Base-by-base conservation (phyloP, 192 early-diverging fungal species). In the Rhizoclosmatium globosum region DNA sequence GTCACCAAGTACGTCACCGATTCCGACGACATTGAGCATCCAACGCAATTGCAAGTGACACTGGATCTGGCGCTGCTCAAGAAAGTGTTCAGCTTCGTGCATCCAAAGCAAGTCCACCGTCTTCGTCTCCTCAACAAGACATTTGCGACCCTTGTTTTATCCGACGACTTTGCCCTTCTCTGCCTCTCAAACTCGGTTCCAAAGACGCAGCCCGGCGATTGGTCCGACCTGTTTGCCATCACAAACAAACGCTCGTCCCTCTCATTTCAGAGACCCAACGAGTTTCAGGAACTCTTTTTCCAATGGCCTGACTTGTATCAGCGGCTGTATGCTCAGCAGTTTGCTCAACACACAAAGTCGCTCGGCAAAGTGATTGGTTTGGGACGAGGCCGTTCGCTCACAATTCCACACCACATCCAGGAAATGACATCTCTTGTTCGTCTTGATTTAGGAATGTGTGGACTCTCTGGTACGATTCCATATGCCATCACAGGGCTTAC, bases 371-470 rank as follows among this genome's bases (percentile, higher is more conserved):
- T 74, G 42, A 74, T 74, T 47, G 72, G 72, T 15, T 42, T 64
- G 15, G 50, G 70, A 57, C 50, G 47, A 9, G 44, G 61, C 2
- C 13, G 4, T 47, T 19, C 17, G 15, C 59, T 74, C 31, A 3
- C 9, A 41, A 64, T 74, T 31, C 72, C 72, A 4, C 72, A 44
- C 23, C 41, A 45, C 7, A 74, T 74, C 46, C 13, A 17, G 1
- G 58, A 62, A 9, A 19, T 74, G 11, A 74, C 17, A 0, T 43
- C 17, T 59, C 45, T 74, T 17, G 61, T 74, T 2, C 2, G 58
- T 7, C 43, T 74, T 15, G 72, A 74, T 62, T 45, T 74, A 7
- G 72, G 58, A 59, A 74, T 74, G 72, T 62, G 72, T 62, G 72
- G 72, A 11, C 41, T 74, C 39, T 43, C 61, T 6, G 72, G 72